Evolutionary conservation across 2,329 filamentous ascomycete species (phyloP), one percentile per base, ranked within the genome.

Genomic region (Penicillium sp.): DNA sequence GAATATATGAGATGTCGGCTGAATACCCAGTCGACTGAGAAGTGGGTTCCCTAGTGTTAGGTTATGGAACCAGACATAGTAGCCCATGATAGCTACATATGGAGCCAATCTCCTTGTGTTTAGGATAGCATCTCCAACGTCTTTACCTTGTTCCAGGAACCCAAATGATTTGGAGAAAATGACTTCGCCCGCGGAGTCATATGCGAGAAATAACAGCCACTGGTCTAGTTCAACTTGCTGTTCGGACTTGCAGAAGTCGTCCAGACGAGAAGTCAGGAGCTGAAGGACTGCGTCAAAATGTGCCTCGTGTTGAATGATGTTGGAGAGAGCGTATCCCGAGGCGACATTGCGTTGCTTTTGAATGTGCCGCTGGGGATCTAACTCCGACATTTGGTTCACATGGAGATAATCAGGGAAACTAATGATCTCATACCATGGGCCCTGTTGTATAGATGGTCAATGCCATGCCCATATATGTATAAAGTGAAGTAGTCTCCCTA

Each of bases 181-280:
- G 14, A 73, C 68, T 55, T 75, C 68, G 19, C 73, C 73, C 21
- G 72, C 60, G 27, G 71, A 68, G 47, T 75, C 73, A 43, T 72
- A 75, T 29, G 72, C 70, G 52, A 72, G 66, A 58, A 71, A 78
- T 50, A 72, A 77, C 50, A 80, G 74, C 72, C 73, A 78, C 29
- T 71, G 53, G 31, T 75, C 71, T 11, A 80, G 74, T 19, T 76
- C 65, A 16, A 77, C 58, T 3, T 67, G 64, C 13, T 58, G 3
- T 19, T 56, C 63, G 1, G 58, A 57, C 11, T 60, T 54, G 39
- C 62, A 59, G n/a, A 71, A 57, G 1, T 59, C 56, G 47, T 74
- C 61, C 45, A 78, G 58, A 2, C 65, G 69, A 7, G 48, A 27
- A 8, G 62, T 57, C 1, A 78, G 60, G 3, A 65, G 57, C 10